These are phyloP conservation scores for Penicillium rolfsii DNA, from an alignment of 2,329 filamentous ascomycete genomes.

Conservation along the genomic window DNA sequence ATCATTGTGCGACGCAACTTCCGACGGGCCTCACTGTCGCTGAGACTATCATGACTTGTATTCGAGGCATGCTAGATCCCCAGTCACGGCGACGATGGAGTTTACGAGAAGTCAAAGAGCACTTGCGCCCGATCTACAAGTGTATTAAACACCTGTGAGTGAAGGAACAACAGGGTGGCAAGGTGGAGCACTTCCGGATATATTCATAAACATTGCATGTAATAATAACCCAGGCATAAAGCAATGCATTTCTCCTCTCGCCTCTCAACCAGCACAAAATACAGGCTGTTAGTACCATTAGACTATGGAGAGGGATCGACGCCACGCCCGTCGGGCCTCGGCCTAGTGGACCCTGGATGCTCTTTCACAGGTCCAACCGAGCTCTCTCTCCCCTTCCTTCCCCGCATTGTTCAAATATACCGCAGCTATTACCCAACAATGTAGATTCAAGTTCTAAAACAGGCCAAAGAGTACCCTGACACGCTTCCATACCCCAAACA, in stretches of 20 bases:
- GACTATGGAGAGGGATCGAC: constrained; percentile 12
- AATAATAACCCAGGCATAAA: constrained; percentile 21
- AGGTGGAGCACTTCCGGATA: neutral
- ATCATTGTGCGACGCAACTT: constrained; percentile 34
- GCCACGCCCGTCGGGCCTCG: constrained; percentile 21
- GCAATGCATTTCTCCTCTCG: constrained; percentile 20
- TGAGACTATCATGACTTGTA: constrained; percentile 42
- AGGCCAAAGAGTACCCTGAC: neutral
- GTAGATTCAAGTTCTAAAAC: constrained; percentile 1
- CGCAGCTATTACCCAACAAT: neutral
- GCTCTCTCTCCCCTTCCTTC: constrained; percentile 9
- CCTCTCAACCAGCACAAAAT: neutral
- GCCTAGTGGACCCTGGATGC: constrained; percentile 8
- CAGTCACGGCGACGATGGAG: constrained; percentile 42
- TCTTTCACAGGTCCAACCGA: constrained; percentile 21
- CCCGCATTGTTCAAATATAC: constrained; percentile 18
- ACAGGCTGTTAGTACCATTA: neutral
- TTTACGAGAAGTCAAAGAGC: constrained; percentile 41
- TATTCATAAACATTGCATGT: constrained; percentile 2
- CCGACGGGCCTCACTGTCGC: constrained; percentile 35
- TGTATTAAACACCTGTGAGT: constrained; percentile 21
- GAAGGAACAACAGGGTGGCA: neutral
- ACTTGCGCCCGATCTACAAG: constrained; percentile 37
- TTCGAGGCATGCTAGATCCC: constrained; percentile 48
- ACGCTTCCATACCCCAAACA: neutral